phyloP scores from a whole-genome alignment of 805 yeast genomes.

The Lachancea dasiensis region DNA sequence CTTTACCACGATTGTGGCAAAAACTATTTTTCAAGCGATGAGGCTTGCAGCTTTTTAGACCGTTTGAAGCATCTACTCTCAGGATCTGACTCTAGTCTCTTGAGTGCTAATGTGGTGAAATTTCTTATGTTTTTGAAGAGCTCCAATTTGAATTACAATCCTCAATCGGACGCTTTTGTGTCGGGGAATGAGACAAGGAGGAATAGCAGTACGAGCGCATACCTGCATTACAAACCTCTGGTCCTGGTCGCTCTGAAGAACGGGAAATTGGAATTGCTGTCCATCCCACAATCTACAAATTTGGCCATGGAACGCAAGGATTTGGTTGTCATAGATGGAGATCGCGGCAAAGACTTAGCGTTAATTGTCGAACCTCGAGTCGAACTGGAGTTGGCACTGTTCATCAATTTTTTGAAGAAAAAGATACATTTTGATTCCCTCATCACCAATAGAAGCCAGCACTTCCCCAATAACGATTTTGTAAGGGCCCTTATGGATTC shows the following conservation, averaged over 20 bases:
- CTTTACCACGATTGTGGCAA: slow-evolving; percentile 42
- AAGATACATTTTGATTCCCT: slow-evolving; percentile 48
- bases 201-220: slow-evolving; percentile 15
- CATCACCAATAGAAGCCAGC: slow-evolving; percentile 29
- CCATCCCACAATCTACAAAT: slow-evolving; percentile 61
- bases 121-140: slow-evolving; percentile 37
- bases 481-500: slow-evolving; percentile 25
- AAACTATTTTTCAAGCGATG: slow-evolving; percentile 49
- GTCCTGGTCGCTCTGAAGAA: slow-evolving; percentile 51
- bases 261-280: slow-evolving; percentile 63
- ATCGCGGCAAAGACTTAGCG: slow-evolving; percentile 75
- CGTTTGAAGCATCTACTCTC: slow-evolving; percentile 28
- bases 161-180: slow-evolving; percentile 33
- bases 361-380: slow-evolving; percentile 63
- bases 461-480: slow-evolving; percentile 25
- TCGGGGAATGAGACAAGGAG: slow-evolving; percentile 21
- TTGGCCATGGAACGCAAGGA: slow-evolving; percentile 53
- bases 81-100: slow-evolving; percentile 12
- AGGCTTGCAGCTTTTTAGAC: slow-evolving; percentile 36
- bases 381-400: slow-evolving; percentile 56
- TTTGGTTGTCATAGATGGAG: slow-evolving; percentile 75
- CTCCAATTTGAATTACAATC: slow-evolving; percentile 41
- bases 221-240: slow-evolving; percentile 34
- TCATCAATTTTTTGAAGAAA: slow-evolving; percentile 69
- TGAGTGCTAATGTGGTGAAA: slow-evolving; percentile 15